phyloP scores from a whole-genome alignment of 1,139 yeast genomes.

The Barnettozyma hawaiiensis region DNA sequence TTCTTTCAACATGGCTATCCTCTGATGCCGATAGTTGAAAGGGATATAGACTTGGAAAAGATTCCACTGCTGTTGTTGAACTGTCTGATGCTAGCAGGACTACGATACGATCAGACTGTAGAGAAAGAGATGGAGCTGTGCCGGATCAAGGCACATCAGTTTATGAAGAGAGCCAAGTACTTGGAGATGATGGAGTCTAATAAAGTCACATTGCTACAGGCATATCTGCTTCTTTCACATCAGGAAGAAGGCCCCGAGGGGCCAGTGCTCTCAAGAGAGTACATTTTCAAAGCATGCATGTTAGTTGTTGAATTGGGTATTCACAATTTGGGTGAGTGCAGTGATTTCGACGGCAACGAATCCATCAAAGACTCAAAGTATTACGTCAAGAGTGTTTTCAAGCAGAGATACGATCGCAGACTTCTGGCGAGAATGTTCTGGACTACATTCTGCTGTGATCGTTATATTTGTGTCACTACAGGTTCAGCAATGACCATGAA shows the following conservation, averaged over 20 bases:
- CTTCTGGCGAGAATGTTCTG: constrained; percentile 10
- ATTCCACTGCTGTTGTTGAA: constrained; percentile 9
- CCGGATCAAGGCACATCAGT: constrained; percentile 7
- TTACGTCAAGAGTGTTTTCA: constrained; percentile 4
- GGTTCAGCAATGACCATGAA: constrained; percentile 12
- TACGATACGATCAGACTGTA: constrained; percentile 4
- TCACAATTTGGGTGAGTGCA: constrained; percentile 8
- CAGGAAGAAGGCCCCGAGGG: constrained; percentile 14
- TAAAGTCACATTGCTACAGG: constrained; percentile 11
- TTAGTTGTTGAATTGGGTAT: constrained; percentile 10
- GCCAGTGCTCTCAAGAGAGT: constrained; percentile 7
- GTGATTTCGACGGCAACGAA: constrained; percentile 5
- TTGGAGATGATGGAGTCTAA: constrained; percentile 11
- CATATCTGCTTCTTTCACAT: constrained; percentile 8
- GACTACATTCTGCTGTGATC: constrained; percentile 13
- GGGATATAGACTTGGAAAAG: constrained; percentile 1
- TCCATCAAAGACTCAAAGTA: constrained; percentile 4
- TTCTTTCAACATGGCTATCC: constrained; percentile 10
- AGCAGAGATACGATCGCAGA: constrained; percentile 6
- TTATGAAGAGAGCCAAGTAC: constrained; percentile 4
- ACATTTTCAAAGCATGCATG: constrained; percentile 8
- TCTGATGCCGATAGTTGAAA: constrained; percentile 9
- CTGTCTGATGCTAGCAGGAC: constrained; percentile 9
- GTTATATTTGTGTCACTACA: constrained; percentile 10
- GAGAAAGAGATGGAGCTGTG: not conserved